Evolutionary conservation across 2,329 filamentous ascomycete species (phyloP).

Genomic region (Colletotrichum sp.): DNA sequence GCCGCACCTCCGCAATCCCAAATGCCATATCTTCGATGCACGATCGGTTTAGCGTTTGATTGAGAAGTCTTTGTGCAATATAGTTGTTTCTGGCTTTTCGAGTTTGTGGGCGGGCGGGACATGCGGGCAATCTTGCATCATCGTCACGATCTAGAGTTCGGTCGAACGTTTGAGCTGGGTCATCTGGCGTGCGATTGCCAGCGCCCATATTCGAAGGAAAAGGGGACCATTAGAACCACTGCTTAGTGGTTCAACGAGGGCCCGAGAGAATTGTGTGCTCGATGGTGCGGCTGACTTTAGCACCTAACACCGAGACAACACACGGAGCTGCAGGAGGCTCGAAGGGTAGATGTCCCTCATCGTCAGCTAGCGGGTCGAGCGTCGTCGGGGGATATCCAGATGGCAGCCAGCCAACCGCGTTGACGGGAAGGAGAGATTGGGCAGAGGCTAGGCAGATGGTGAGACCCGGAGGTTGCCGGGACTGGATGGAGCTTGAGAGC

Average conservation of each 20-base stretch:
- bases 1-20: background rate
- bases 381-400: background rate
- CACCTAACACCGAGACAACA: background rate
- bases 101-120: slow-evolving; percentile 1
- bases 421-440: background rate
- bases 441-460: background rate
- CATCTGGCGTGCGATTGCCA: background rate
- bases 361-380: background rate
- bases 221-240: background rate
- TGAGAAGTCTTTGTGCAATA: background rate
- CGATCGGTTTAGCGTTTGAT: background rate
- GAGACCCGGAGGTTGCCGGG: background rate
- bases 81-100: background rate
- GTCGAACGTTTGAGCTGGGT: slow-evolving; percentile 4
- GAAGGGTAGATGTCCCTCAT: background rate
- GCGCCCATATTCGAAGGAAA: background rate
- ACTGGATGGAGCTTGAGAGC: background rate
- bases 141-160: slow-evolving; percentile 4
- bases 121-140: background rate
- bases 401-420: background rate
- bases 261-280: background rate
- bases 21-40: background rate
- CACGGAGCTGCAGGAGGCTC: background rate
- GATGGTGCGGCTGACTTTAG: background rate
- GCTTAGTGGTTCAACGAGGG: background rate